Percentiles rank a stretch among this genome's conserved stretches.
Conservation (phyloP, 2,329 filamentous ascomycete genomes). For the Pseudocercospora fijiensis region DNA sequence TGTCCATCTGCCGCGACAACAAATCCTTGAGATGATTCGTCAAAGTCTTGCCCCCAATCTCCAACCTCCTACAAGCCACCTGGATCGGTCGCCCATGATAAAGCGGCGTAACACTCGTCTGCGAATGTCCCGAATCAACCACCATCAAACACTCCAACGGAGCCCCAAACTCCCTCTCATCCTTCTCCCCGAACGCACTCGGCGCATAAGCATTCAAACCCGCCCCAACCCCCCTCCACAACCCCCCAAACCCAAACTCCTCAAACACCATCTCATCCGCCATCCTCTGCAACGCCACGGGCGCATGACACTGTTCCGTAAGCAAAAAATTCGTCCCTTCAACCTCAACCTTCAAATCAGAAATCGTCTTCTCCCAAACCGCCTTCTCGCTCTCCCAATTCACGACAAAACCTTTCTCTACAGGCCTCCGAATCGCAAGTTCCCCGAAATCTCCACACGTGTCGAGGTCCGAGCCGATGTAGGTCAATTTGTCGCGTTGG, state of each 20-base stretch:
- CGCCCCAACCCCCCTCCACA: constrained; percentile 58
- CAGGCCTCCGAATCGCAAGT: constrained; percentile 78
- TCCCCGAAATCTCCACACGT: constrained; percentile 87
- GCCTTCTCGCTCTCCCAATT: constrained; percentile 96
- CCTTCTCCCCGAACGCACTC: constrained; percentile 25
- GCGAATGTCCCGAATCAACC: constrained; percentile 88
- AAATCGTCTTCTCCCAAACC: constrained; percentile 89
- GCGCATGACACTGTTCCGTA: constrained; percentile 79
- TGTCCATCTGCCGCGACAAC: constrained; percentile 90
- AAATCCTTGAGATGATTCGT: constrained; percentile 91
- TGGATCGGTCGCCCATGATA: constrained; percentile 79
- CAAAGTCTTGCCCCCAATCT: constrained; percentile 87
- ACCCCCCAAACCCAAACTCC: constrained; percentile 88
- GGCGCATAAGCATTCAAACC: constrained; percentile 34
- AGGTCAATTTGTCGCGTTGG: constrained; percentile 73
- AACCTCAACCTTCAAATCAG: constrained; percentile 63
- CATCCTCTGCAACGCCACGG: constrained; percentile 78
- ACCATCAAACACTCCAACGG: constrained; percentile 64
- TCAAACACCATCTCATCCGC: constrained; percentile 97
- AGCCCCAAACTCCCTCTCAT: not conserved
- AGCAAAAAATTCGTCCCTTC: constrained; percentile 79
- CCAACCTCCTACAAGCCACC: constrained; percentile 75
- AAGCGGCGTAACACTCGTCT: constrained; percentile 85
- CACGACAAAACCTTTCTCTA: constrained; percentile 92
- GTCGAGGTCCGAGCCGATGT: constrained; percentile 75